These are phyloP conservation scores for Aspergillus terreus DNA, from an alignment of 2,329 filamentous ascomycete species.

Conservation along the genomic window DNA sequence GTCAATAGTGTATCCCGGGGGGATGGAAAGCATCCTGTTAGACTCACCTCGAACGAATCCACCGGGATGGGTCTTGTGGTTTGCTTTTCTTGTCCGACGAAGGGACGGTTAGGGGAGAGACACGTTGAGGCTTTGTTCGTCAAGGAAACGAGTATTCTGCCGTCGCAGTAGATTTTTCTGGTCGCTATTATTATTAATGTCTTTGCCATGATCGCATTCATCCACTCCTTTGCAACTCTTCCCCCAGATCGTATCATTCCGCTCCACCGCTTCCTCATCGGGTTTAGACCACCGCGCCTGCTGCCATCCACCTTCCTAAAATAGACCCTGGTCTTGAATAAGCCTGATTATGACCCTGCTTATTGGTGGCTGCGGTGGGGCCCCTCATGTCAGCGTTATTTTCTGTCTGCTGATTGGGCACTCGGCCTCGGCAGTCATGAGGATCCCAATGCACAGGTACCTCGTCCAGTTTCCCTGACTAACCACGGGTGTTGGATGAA, in stretches of 20 bases:
- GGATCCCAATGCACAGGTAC: not conserved
- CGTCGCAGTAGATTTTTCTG: not conserved
- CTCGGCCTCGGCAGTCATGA: not conserved
- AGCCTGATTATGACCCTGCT: constrained; percentile 20
- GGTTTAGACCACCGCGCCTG: constrained; percentile 21
- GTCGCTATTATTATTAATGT: not conserved
- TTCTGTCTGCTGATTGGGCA: constrained; percentile 11
- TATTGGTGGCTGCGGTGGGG: constrained; percentile 18
- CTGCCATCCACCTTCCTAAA: constrained; percentile 20
- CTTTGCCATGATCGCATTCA: constrained; percentile 1
- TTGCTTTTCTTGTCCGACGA: not conserved
- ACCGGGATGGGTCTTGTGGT: not conserved
- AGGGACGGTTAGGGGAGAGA: too few species aligned
- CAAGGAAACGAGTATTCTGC: not conserved
- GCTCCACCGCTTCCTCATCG: constrained; percentile 25
- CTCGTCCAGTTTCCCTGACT: too few species aligned
- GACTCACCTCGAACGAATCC: not conserved
- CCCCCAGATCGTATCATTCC: constrained; percentile 26
- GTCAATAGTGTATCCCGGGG: constrained; percentile 2
- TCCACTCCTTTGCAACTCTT: constrained; percentile 8
- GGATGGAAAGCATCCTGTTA: not conserved
- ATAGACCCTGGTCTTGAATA: constrained; percentile 21
- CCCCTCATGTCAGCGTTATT: constrained; percentile 18
- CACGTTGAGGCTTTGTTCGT: too few species aligned
- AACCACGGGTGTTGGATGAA: too few species aligned